These are phyloP conservation scores for Salix suchowensis DNA, from an alignment of 345 rosid genomes.

Conservation along the genomic window DNA sequence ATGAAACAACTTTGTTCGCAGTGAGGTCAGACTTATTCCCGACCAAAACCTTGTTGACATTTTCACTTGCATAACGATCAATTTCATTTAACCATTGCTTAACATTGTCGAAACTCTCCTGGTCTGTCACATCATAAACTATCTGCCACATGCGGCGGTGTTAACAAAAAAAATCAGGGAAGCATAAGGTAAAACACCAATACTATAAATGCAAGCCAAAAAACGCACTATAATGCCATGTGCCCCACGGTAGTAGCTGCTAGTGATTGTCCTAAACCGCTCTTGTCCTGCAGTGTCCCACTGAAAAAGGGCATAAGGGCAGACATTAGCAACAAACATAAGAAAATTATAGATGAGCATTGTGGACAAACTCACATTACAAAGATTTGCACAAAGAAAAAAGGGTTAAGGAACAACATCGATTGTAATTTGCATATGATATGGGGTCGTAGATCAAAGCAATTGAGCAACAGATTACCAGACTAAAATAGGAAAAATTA, in stretches of 20 bases:
- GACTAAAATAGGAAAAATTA: neutral
- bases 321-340: neutral
- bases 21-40: constrained; percentile 70
- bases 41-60: constrained; percentile 70
- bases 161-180: neutral
- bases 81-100: constrained; percentile 78
- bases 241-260: constrained; percentile 96
- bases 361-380: neutral
- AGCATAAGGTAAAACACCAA: neutral
- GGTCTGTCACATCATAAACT: constrained; percentile 78
- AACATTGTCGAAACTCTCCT: constrained; percentile 74
- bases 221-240: constrained; percentile 81
- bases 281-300: constrained; percentile 99
- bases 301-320: constrained; percentile 26
- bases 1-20: constrained; percentile 59
- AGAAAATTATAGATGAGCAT: neutral
- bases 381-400: neutral
- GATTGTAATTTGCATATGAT: neutral
- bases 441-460: neutral
- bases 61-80: constrained; percentile 71
- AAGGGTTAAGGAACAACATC: neutral
- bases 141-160: constrained; percentile 34
- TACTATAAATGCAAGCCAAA: neutral
- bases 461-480: neutral
- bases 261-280: constrained; percentile 89